Conservation (phyloP, 768 basidiomycete genomes). For the Mycena latifolia region DNA sequence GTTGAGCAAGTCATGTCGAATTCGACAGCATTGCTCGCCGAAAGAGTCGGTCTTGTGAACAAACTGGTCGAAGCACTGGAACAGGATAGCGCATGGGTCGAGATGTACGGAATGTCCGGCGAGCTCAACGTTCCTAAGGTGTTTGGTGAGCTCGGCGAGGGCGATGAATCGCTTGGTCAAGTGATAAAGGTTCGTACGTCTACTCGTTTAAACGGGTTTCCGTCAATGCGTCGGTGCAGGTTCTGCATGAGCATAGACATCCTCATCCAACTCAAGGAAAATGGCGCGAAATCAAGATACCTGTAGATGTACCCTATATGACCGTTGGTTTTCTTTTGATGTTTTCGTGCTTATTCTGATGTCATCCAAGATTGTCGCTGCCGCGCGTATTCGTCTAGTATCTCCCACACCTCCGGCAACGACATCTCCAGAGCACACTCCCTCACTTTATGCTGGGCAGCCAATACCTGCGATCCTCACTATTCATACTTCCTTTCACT, state of each 20-base stretch:
- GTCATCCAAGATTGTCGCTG: slow-evolving; percentile 72
- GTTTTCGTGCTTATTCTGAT: slow-evolving; percentile 15
- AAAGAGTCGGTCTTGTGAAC: slow-evolving; percentile 59
- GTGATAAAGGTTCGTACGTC: slow-evolving; percentile 47
- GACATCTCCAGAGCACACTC: slow-evolving; percentile 42
- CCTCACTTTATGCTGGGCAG: slow-evolving; percentile 85
- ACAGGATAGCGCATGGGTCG: slow-evolving; percentile 74
- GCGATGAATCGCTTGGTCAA: slow-evolving; percentile 45
- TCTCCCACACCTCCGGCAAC: slow-evolving; percentile 53
- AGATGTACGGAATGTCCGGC: slow-evolving; percentile 77
- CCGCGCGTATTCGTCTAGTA: slow-evolving; percentile 63
- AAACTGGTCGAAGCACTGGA: slow-evolving; percentile 71
- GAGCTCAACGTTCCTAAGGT: slow-evolving; percentile 69
- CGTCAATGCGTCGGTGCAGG: slow-evolving; percentile 42
- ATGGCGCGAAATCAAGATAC: slow-evolving; percentile 86
- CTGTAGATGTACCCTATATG: slow-evolving; percentile 88
- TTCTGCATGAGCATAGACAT: slow-evolving; percentile 57
- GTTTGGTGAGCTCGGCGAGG: slow-evolving; percentile 45
- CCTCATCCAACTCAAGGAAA: slow-evolving; percentile 52
- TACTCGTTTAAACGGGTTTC: not conserved
- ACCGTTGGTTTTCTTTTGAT: slow-evolving; percentile 65
- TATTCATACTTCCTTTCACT: slow-evolving; percentile 82
- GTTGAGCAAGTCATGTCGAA: slow-evolving; percentile 58
- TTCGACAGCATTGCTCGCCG: slow-evolving; percentile 45
- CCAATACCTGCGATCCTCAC: slow-evolving; percentile 78